phyloP scores from a whole-genome alignment of 2,329 filamentous ascomycete genomes.

The Madurella mycetomatis region DNA sequence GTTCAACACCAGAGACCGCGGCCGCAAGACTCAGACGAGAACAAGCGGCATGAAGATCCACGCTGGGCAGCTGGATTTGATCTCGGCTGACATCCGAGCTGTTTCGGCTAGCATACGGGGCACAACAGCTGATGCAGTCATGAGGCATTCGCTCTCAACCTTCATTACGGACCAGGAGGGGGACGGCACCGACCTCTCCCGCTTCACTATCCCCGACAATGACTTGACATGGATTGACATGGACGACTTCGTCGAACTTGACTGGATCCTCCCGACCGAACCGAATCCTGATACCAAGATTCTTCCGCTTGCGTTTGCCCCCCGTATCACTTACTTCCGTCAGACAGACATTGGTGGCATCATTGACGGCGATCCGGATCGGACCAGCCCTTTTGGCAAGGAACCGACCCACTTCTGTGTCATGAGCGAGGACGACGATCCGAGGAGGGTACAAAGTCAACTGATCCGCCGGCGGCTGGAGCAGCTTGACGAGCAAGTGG shows the following conservation, averaged over 20 bases:
- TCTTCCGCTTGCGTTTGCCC: constrained; percentile 83
- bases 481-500: constrained; percentile 73
- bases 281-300: constrained; percentile 92
- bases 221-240: constrained; percentile 98
- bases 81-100: constrained; percentile 86
- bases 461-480: constrained; percentile 77
- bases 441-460: constrained; percentile 79
- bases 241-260: constrained; percentile 97
- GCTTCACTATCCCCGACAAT: constrained; percentile 92
- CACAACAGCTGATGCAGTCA: constrained; percentile 71
- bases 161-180: constrained; percentile 51
- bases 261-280: constrained; percentile 90
- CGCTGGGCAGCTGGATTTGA: constrained; percentile 85
- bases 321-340: constrained; percentile 94
- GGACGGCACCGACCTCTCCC: constrained; percentile 67
- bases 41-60: constrained; percentile 96
- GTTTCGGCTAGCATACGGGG: constrained; percentile 86
- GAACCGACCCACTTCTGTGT: constrained; percentile 93
- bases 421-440: constrained; percentile 88
- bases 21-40: constrained; percentile 68
- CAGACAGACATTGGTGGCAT: constrained; percentile 87
- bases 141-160: constrained; percentile 51
- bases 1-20: constrained; percentile 76
- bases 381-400: constrained; percentile 85
- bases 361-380: constrained; percentile 73